Percentiles rank a stretch among this genome's conserved stretches.
These are phyloP conservation scores for Wolfiporia cocos DNA, from an alignment of 1,284 basidiomycete species.

Conservation along the genomic window DNA sequence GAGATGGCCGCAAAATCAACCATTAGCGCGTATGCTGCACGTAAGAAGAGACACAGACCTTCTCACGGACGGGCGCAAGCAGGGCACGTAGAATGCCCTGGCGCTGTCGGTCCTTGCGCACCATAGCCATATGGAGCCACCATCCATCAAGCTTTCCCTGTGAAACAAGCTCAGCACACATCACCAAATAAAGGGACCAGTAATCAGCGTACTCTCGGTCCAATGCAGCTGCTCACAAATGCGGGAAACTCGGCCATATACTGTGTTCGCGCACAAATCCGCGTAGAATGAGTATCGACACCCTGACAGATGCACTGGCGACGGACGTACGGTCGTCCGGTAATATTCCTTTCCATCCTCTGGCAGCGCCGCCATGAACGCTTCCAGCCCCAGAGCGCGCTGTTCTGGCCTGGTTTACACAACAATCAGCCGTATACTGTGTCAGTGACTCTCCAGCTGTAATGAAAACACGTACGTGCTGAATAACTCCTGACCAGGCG, in stretches of 20 bases:
- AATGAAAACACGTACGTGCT: slow-evolving; percentile 13
- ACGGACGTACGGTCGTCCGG: slow-evolving; percentile 9
- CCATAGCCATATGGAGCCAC: slow-evolving; percentile 19
- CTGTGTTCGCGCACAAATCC: slow-evolving; percentile 1
- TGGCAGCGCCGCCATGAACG: slow-evolving; percentile 12
- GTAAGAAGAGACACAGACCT: slow-evolving; percentile 4
- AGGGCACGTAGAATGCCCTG: slow-evolving; percentile 14
- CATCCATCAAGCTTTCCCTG: slow-evolving; percentile 15
- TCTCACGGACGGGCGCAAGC: slow-evolving; percentile 10
- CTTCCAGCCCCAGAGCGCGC: slow-evolving; percentile 11
- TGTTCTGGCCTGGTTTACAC: slow-evolving; percentile 13
- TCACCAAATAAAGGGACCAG: not conserved
- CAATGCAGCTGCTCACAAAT: slow-evolving; percentile 13
- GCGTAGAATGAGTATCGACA: no score
- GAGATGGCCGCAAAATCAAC: no score
- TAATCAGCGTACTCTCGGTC: slow-evolving; percentile 7
- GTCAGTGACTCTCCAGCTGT: not conserved
- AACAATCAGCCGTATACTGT: not conserved
- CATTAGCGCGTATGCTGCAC: no score
- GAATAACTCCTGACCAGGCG: slow-evolving; percentile 14
- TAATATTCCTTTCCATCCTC: slow-evolving; percentile 14
- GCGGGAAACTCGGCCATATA: slow-evolving; percentile 12
- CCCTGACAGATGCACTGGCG: not conserved
- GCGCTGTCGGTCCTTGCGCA: slow-evolving; percentile 10
- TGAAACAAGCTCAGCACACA: not conserved